Conservation (phyloP, 1,284 basidiomycete species). For the Boletus semigastroideus region DNA sequence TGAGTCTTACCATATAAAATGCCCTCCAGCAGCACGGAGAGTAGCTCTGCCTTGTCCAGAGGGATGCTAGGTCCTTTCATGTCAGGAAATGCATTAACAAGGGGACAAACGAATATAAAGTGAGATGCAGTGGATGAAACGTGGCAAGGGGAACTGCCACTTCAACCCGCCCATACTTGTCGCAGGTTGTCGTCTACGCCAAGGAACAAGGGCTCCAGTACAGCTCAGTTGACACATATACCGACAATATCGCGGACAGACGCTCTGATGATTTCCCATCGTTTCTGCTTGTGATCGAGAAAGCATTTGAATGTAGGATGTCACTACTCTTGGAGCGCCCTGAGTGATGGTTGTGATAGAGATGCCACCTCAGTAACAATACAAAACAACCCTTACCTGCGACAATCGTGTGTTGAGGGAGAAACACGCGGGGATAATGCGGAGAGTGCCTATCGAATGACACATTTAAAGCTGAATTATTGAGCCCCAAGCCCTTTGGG, state of each 20-base stretch:
- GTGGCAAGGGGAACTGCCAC: no score
- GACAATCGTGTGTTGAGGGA: background rate
- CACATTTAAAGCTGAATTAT: no score
- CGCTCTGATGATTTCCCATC: background rate
- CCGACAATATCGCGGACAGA: background rate
- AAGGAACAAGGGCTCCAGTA: background rate
- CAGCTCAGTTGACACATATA: background rate
- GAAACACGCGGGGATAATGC: background rate
- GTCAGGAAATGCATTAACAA: background rate
- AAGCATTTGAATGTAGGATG: no score
- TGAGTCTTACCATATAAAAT: slow-evolving; percentile 2
- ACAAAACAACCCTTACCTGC: background rate
- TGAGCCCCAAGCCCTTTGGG: no score
- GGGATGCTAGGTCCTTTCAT: background rate
- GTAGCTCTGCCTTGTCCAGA: slow-evolving; percentile 8
- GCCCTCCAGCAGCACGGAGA: slow-evolving; percentile 3
- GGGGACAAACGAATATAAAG: background rate
- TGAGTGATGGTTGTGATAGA: no score
- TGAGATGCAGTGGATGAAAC: background rate
- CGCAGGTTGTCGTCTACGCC: no score
- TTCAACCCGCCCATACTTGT: no score
- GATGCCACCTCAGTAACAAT: background rate
- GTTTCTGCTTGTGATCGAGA: background rate
- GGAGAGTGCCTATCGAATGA: no score
- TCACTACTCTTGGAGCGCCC: background rate